Evolutionary conservation across 2,329 filamentous ascomycete genomes (phyloP).

Genomic region (Pyricularia pennisetigena): DNA sequence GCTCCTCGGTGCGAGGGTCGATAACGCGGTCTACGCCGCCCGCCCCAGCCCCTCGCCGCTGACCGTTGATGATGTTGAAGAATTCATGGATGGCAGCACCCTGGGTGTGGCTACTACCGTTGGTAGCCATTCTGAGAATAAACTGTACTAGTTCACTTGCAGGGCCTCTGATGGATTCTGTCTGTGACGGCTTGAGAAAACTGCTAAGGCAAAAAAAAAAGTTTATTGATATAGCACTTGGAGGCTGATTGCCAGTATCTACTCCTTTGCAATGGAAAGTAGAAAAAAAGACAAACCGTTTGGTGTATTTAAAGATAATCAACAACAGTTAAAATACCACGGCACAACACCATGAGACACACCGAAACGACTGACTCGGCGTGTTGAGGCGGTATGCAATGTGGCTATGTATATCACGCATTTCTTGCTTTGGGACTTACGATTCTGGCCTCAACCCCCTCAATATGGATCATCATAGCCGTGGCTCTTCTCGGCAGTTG

Average conservation of each 20-base stretch:
- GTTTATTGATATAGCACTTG: neutral
- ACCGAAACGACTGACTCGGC: neutral
- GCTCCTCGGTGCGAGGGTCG: conserved; percentile 33
- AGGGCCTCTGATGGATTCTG: neutral
- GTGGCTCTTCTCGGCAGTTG: neutral
- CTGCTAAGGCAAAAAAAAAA: neutral
- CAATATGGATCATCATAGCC: neutral
- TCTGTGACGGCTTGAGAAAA: neutral
- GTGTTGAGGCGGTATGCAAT: neutral
- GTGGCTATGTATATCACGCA: neutral
- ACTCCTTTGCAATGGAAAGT: neutral
- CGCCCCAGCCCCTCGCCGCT: conserved; percentile 22
- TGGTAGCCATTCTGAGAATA: neutral
- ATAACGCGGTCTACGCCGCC: conserved; percentile 21
- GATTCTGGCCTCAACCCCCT: neutral
- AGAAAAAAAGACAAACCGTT: neutral
- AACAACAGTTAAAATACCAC: neutral
- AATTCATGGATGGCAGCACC: conserved; percentile 15
- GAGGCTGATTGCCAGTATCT: neutral
- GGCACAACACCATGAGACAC: neutral
- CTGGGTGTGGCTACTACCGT: neutral
- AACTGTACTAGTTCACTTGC: neutral
- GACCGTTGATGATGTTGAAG: conserved; percentile 34
- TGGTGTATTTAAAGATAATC: neutral
- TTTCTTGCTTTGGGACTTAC: neutral